Evolutionary conservation across 1,284 basidiomycete genomes (phyloP).

Genomic region (Apiotrichum montevideense): DNA sequence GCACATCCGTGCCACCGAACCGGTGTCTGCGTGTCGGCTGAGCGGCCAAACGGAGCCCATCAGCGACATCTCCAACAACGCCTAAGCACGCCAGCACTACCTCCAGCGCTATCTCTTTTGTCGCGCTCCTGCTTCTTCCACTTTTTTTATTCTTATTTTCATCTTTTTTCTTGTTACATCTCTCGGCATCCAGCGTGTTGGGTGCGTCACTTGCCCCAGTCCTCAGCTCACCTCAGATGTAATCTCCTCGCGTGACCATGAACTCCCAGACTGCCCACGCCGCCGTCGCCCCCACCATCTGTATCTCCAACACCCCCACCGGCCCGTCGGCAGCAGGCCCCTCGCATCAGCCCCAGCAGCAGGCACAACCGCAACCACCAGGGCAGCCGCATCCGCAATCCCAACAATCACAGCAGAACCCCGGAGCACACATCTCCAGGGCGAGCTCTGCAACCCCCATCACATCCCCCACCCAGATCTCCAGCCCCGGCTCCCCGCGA

Average conservation of each 20-base stretch:
- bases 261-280: background rate
- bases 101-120: too few relatives aligned
- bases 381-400: background rate
- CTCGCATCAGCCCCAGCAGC: too few relatives aligned
- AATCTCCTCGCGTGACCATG: background rate
- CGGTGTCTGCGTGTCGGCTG: too few relatives aligned
- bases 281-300: background rate
- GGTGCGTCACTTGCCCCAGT: background rate
- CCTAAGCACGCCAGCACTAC: too few relatives aligned
- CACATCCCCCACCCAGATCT: slow-evolving; percentile 6
- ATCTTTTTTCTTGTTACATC: background rate
- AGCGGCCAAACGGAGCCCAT: too few relatives aligned
- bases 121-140: too few relatives aligned
- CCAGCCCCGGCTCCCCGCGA: slow-evolving; percentile 23
- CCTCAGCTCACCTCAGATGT: background rate
- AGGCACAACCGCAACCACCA: too few relatives aligned
- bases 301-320: too few relatives aligned
- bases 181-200: background rate
- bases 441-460: background rate
- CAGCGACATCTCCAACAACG: too few relatives aligned
- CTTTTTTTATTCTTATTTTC: too few relatives aligned
- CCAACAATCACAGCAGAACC: background rate
- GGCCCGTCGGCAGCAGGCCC: too few relatives aligned
- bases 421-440: background rate
- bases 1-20: too few relatives aligned